Conservation (phyloP, 495 filamentous ascomycete species). For the Opeltia flavorubescens region DNA sequence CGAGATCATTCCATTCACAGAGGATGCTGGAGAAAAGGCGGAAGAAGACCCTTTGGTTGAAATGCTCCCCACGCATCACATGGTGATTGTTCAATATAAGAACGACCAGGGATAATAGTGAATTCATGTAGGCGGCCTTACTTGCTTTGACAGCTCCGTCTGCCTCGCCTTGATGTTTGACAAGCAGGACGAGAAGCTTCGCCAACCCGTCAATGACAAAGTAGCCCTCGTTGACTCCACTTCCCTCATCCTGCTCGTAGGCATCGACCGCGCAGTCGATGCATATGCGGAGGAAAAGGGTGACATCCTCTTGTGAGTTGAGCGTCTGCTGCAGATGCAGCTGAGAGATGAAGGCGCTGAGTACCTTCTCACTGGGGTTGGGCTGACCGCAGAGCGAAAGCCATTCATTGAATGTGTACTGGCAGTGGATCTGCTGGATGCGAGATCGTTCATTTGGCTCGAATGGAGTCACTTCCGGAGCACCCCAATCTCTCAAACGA, state of each 20-base stretch:
- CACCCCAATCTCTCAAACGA: conserved; percentile 51
- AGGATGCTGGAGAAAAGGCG: conserved; percentile 77
- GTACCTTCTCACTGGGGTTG: conserved; percentile 53
- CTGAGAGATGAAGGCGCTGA: conserved; percentile 70
- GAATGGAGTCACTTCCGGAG: conserved; percentile 35
- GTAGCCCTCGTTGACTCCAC: conserved; percentile 53
- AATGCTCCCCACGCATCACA: conserved; percentile 61
- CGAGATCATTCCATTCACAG: conserved; percentile 44
- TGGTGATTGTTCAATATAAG: conserved; percentile 78
- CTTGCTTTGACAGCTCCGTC: conserved; percentile 41
- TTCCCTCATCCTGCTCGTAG: conserved; percentile 54
- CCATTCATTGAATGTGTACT: conserved; percentile 95
- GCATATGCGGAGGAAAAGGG: conserved; percentile 64
- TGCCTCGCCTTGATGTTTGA: conserved; percentile 50
- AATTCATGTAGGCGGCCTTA: conserved; percentile 55
- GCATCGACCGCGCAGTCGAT: conserved; percentile 65
- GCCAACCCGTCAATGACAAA: conserved; percentile 72
- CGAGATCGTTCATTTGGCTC: conserved; percentile 34
- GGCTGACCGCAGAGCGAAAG: conserved; percentile 63
- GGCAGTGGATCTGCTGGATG: conserved; percentile 62
- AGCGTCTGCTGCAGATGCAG: conserved; percentile 60
- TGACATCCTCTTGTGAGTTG: conserved; percentile 54
- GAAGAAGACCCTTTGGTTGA: conserved; percentile 84
- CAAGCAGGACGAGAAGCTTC: conserved; percentile 63
- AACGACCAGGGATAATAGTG: conserved; percentile 58